phyloP scores from a whole-genome alignment of 768 basidiomycete species.

The Termitomyces sp. region DNA sequence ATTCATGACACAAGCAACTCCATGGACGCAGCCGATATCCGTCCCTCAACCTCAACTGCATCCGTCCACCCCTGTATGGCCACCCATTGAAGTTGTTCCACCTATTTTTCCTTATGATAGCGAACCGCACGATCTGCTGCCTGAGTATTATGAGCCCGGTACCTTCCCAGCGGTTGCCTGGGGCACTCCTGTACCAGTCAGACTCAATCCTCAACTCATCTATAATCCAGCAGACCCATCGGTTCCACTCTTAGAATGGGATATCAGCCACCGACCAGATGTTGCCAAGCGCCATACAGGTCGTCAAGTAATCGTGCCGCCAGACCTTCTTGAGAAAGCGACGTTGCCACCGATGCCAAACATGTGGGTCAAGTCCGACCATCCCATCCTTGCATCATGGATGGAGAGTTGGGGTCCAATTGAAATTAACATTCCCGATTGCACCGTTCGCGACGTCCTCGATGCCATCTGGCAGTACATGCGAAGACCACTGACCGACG shows the following conservation, averaged over 20 bases:
- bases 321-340: conserved; percentile 27
- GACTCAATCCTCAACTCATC: conserved; percentile 26
- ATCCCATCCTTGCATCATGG: conserved; percentile 33
- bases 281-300: conserved; percentile 28
- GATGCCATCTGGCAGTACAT: conserved; percentile 46
- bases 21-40: conserved; percentile 4
- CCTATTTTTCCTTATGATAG: not conserved
- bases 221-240: conserved; percentile 34
- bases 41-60: conserved; percentile 1
- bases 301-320: conserved; percentile 21
- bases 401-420: conserved; percentile 50
- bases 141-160: conserved; percentile 17
- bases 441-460: conserved; percentile 42
- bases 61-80: conserved; percentile 10
- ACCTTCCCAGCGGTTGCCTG: conserved; percentile 18
- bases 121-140: not conserved
- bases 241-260: conserved; percentile 35
- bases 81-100: conserved; percentile 4
- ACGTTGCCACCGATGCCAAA: conserved; percentile 24
- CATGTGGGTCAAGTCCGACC: conserved; percentile 34
- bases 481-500: conserved; percentile 33
- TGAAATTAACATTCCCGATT: conserved; percentile 27
- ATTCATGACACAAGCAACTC: not conserved
- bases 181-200: conserved; percentile 16
- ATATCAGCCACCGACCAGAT: conserved; percentile 33